Percentiles rank a stretch among this genome's conserved stretches.
phyloP scores from a whole-genome alignment of 441 rosid genomes.

The Corymbia citriodora region DNA sequence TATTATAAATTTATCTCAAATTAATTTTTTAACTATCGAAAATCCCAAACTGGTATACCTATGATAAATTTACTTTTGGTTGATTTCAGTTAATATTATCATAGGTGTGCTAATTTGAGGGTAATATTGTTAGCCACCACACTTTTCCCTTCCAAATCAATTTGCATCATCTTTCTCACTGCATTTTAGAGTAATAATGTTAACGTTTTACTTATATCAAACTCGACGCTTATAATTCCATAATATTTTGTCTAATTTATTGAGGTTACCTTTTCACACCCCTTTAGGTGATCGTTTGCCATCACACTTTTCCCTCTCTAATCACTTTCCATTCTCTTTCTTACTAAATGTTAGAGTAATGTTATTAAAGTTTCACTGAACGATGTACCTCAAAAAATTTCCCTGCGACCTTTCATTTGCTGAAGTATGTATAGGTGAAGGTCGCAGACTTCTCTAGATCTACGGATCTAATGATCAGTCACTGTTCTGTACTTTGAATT shows the following conservation, averaged over 20 bases:
- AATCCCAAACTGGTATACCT: fast-evolving
- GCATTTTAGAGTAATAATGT: neutral
- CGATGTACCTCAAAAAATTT: neutral
- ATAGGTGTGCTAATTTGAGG: fast-evolving
- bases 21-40: too few species aligned
- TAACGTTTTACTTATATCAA: too few species aligned
- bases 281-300: too few species aligned
- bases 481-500: neutral
- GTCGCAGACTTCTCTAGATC: neutral
- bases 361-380: neutral
- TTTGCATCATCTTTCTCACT: neutral
- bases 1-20: too few species aligned
- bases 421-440: neutral
- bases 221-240: too few species aligned
- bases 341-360: neutral
- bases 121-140: too few species aligned
- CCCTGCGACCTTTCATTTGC: neutral
- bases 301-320: neutral
- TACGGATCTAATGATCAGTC: neutral
- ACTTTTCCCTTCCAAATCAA: neutral
- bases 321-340: neutral
- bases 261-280: too few species aligned
- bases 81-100: too few species aligned
- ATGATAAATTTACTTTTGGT: too few species aligned
- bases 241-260: too few species aligned